A percentile compares a stretch with the other conserved stretches of the same genome.
Evolutionary conservation across 306 rosid genomes (phyloP).

Genomic region (Senna tora): DNA sequence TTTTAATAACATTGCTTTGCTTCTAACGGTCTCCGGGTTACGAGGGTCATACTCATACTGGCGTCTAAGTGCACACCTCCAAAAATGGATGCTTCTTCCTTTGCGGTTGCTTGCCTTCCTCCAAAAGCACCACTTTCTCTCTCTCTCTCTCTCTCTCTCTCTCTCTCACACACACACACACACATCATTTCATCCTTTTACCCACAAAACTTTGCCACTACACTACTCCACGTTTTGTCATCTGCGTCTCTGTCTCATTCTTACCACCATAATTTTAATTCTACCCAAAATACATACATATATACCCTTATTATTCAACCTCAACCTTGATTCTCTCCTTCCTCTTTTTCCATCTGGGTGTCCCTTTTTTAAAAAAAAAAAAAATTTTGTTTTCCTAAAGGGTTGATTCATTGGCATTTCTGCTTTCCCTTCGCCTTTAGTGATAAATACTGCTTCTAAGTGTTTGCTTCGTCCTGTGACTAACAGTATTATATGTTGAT

Average conservation of each 20-base stretch:
- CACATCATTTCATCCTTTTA: conserved; percentile 1
- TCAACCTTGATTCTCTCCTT: conserved; percentile 30
- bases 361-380: conserved; percentile 8
- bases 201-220: conserved; percentile 33
- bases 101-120: conserved; percentile 43
- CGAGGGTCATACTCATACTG: not conserved
- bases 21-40: conserved; percentile 31
- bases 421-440: not conserved
- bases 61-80: conserved; percentile 10
- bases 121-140: conserved; percentile 25
- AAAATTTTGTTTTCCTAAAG: not conserved
- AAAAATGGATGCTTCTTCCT: conserved; percentile 20
- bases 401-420: not conserved
- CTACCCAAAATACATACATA: conserved; percentile 7
- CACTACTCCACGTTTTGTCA: conserved; percentile 41
- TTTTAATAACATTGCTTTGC: conserved; percentile 17
- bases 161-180: not conserved
- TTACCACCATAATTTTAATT: conserved; percentile 3
- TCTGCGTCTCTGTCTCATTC: conserved; percentile 19
- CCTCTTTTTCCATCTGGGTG: conserved; percentile 16
- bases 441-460: conserved; percentile 15
- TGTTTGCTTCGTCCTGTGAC: conserved; percentile 5
- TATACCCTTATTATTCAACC: not conserved
- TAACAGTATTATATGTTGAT: conserved; percentile 3
- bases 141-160: not conserved